Percentiles rank a stretch among this genome's conserved stretches.
Conservation (phyloP, 495 filamentous ascomycete species). For the Cryomyces minteri region DNA sequence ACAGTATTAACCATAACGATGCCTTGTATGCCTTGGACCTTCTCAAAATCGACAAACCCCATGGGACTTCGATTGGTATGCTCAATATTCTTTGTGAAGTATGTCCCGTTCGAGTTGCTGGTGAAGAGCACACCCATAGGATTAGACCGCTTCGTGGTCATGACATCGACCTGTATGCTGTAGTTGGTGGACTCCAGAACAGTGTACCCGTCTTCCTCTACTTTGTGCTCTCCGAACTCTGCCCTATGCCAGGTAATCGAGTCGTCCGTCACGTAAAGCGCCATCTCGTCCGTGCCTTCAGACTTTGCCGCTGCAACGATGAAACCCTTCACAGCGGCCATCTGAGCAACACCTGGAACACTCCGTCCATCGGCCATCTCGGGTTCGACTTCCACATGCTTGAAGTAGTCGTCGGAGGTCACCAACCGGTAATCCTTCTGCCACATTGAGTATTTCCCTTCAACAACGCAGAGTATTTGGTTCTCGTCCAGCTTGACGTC, state of each 20-base stretch:
- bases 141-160: constrained; percentile 38
- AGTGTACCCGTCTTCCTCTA: constrained; percentile 80
- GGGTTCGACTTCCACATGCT: constrained; percentile 38
- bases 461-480: constrained; percentile 62
- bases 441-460: constrained; percentile 41
- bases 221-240: constrained; percentile 60
- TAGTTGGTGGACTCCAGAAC: constrained; percentile 90
- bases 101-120: constrained; percentile 92
- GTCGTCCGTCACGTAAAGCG: constrained; percentile 69
- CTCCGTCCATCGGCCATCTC: constrained; percentile 51
- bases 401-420: constrained; percentile 39
- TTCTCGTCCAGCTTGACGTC: constrained; percentile 36
- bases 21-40: constrained; percentile 73
- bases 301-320: constrained; percentile 68
- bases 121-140: constrained; percentile 78
- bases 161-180: constrained; percentile 90
- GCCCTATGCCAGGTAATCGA: constrained; percentile 78
- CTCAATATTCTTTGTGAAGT: constrained; percentile 77
- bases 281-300: constrained; percentile 68
- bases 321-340: constrained; percentile 67
- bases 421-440: constrained; percentile 52
- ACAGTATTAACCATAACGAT: constrained; percentile 82
- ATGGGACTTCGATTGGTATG: constrained; percentile 63
- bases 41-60: constrained; percentile 83
- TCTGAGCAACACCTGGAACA: constrained; percentile 54